A percentile compares a stretch with the other conserved stretches of the same genome.
Conservation (phyloP, 805 yeast species). For the Metschnikowia drakensbergensis region DNA sequence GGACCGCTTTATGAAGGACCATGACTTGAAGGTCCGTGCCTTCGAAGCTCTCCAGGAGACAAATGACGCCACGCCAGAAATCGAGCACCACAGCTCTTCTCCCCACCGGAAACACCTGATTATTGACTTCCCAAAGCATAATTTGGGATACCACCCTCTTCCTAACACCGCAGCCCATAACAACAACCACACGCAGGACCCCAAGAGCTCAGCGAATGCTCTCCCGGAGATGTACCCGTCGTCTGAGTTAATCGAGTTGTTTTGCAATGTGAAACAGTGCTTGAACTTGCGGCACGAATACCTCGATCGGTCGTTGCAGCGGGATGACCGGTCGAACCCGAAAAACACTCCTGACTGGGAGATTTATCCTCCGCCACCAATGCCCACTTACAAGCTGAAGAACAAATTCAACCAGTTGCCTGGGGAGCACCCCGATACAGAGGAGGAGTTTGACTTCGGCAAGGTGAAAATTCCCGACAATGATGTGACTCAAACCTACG, state of each 20-base stretch:
- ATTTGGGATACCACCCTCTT: constrained; percentile 17
- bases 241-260: constrained; percentile 62
- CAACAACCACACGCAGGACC: constrained; percentile 16
- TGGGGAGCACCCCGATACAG: constrained; percentile 27
- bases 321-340: constrained; percentile 69
- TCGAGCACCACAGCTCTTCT: constrained; percentile 28
- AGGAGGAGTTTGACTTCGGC: constrained; percentile 59
- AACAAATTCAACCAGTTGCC: constrained; percentile 47
- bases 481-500: constrained; percentile 31
- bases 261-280: constrained; percentile 59
- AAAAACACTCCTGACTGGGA: constrained; percentile 71
- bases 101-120: constrained; percentile 34
- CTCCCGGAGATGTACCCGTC: constrained; percentile 57
- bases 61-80: constrained; percentile 15
- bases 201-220: constrained; percentile 17
- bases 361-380: constrained; percentile 91
- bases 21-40: constrained; percentile 64
- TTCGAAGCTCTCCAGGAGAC: constrained; percentile 41
- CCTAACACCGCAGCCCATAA: constrained; percentile 20
- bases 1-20: constrained; percentile 59
- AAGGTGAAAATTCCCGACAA: constrained; percentile 53
- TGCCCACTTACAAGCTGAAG: constrained; percentile 71
- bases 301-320: constrained; percentile 65
- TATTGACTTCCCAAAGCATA: constrained; percentile 34
- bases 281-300: constrained; percentile 74